Evolutionary conservation across 2,329 filamentous ascomycete genomes (phyloP).

Genomic region (Fusarium vanettenii): DNA sequence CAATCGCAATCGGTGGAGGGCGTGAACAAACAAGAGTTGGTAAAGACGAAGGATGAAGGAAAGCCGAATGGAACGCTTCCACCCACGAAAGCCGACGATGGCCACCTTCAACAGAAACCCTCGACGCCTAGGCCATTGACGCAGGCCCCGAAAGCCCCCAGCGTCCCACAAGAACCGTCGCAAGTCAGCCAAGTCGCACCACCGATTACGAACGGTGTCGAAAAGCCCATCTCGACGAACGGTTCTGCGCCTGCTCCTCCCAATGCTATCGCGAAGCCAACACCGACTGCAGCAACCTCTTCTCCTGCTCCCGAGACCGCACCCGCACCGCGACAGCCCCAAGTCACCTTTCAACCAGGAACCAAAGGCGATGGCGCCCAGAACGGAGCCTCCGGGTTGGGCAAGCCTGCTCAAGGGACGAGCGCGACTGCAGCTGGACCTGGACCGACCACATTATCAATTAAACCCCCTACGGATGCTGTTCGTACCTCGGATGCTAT

Average conservation of each 20-base stretch:
- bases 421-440: background rate
- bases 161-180: background rate
- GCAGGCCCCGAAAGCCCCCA: slow-evolving; percentile 14
- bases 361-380: slow-evolving; percentile 42
- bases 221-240: slow-evolving; percentile 24
- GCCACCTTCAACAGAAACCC: slow-evolving; percentile 10
- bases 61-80: slow-evolving; percentile 19
- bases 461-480: slow-evolving; percentile 51
- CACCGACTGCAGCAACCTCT: background rate
- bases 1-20: slow-evolving; percentile 17
- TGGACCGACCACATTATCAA: slow-evolving; percentile 36
- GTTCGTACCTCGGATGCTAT: slow-evolving; percentile 56
- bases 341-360: slow-evolving; percentile 48
- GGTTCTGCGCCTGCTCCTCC: slow-evolving; percentile 14
- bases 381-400: background rate
- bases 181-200: background rate
- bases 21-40: slow-evolving; percentile 13
- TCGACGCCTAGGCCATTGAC: slow-evolving; percentile 22
- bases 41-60: slow-evolving; percentile 19
- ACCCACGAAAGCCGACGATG: slow-evolving; percentile 21
- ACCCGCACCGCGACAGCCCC: slow-evolving; percentile 34
- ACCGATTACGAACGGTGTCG: slow-evolving; percentile 6
- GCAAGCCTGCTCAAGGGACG: slow-evolving; percentile 16
- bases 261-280: slow-evolving; percentile 1
- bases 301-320: background rate